Percentiles rank a stretch among this genome's conserved stretches.
Evolutionary conservation across 176 grass and related monocot species (phyloP).

Genomic region (Carex myosuroides): DNA sequence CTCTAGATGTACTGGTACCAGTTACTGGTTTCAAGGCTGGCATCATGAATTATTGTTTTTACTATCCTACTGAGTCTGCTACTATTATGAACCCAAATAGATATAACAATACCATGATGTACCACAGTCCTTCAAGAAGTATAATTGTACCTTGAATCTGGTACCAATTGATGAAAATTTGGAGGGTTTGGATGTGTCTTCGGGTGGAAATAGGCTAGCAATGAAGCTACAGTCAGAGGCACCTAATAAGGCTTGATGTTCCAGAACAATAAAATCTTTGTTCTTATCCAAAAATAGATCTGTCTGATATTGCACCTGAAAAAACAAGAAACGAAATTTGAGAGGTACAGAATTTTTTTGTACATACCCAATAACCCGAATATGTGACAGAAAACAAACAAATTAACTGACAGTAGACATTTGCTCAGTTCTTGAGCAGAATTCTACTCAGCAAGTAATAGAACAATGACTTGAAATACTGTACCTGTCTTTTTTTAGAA

Average conservation of each 20-base stretch:
- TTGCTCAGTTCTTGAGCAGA: not conserved
- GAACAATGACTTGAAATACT: not conserved
- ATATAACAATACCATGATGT: not conserved
- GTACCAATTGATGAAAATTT: slow-evolving; percentile 94
- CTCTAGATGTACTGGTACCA: no score
- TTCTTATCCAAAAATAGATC: slow-evolving; percentile 95
- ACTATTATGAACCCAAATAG: not conserved
- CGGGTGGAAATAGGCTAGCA: slow-evolving; percentile 78
- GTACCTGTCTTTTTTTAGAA: not conserved
- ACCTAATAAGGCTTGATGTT: slow-evolving; percentile 81
- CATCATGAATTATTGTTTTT: not conserved
- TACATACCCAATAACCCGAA: not conserved
- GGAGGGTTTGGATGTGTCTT: slow-evolving; percentile 80
- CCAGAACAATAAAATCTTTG: slow-evolving; percentile 93
- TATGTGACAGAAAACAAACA: not conserved
- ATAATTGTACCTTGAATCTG: slow-evolving; percentile 78
- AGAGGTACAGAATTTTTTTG: not conserved
- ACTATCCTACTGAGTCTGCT: not conserved
- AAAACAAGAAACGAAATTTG: slow-evolving; percentile 23
- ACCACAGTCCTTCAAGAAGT: not conserved
- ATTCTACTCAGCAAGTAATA: not conserved
- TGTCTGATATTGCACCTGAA: slow-evolving; percentile 92
- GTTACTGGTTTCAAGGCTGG: no score
- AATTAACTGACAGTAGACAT: not conserved
- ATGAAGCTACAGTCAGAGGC: slow-evolving; percentile 81